phyloP scores from a whole-genome alignment of 2,329 filamentous ascomycete genomes.

The Fusarium odoratissimum region DNA sequence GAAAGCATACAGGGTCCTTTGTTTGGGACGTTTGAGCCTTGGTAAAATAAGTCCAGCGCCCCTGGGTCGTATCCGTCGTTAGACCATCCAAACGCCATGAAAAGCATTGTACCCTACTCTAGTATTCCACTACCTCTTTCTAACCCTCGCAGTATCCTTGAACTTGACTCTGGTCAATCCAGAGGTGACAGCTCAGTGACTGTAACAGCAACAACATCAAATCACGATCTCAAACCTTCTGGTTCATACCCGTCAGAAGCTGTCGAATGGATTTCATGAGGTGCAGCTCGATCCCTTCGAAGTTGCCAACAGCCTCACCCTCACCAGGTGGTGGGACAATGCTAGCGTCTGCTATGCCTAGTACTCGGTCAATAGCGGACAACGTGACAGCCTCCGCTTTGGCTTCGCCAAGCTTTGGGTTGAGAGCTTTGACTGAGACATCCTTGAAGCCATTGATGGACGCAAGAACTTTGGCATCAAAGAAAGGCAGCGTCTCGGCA shows the following conservation, averaged over 20 bases:
- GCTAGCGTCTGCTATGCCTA: constrained; percentile 60
- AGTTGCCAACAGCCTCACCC: constrained; percentile 49
- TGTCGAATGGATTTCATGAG: constrained; percentile 56
- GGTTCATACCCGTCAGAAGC: constrained; percentile 55
- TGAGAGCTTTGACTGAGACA: constrained; percentile 57
- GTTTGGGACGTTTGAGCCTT: constrained; percentile 13
- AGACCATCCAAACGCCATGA: constrained; percentile 44
- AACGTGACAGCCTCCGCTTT: constrained; percentile 60
- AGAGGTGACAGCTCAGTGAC: not conserved
- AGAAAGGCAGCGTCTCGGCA: constrained; percentile 45
- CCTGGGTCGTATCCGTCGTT: constrained; percentile 42
- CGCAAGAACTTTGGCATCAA: constrained; percentile 56
- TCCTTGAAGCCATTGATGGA: constrained; percentile 59
- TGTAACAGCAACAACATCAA: not conserved
- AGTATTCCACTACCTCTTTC: constrained; percentile 19
- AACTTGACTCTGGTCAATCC: not conserved
- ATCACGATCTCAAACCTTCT: constrained; percentile 47
- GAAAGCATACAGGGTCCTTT: constrained; percentile 5
- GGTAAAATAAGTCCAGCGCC: constrained; percentile 36
- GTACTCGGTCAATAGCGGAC: constrained; percentile 62
- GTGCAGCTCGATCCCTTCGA: constrained; percentile 56
- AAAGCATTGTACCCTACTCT: constrained; percentile 30
- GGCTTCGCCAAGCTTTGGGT: constrained; percentile 53
- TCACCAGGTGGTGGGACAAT: constrained; percentile 51
- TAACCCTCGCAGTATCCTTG: not conserved